Conservation (phyloP, 139 green algal species). For the Axilococcus clingmanii region DNA sequence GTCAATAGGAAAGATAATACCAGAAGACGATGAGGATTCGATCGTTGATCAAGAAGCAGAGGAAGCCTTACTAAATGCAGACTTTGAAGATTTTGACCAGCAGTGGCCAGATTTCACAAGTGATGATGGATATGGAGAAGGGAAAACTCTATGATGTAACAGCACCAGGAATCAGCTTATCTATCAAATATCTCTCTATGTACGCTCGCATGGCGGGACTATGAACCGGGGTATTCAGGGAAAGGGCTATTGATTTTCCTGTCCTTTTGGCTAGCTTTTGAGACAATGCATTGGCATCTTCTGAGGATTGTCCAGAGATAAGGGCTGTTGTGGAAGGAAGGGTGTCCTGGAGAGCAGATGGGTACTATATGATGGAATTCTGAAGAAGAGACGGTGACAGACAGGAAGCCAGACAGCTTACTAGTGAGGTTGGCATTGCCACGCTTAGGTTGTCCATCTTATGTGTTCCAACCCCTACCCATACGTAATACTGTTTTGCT, state of each 20-base stretch:
- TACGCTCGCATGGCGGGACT: not conserved
- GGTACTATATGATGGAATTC: too few species aligned
- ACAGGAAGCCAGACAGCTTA: not conserved
- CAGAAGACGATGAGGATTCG: constrained; percentile 10
- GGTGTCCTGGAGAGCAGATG: too few species aligned
- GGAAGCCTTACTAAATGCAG: constrained; percentile 13
- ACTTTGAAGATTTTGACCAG: constrained; percentile 26
- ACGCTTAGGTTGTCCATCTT: constrained; percentile 10
- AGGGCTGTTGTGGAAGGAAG: too few species aligned
- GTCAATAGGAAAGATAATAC: constrained; percentile 9
- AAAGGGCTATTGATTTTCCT: not conserved
- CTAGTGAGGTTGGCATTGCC: constrained; percentile 14
- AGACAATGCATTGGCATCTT: constrained; percentile 3
- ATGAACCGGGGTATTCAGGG: not conserved
- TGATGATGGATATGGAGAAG: not conserved
- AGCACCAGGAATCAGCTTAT: constrained; percentile 16
- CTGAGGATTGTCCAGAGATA: too few species aligned
- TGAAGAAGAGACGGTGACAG: too few species aligned
- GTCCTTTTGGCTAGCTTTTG: not conserved
- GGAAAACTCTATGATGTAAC: not conserved
- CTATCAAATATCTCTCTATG: constrained; percentile 14
- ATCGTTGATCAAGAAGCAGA: constrained; percentile 10
- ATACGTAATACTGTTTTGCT: constrained; percentile 15
- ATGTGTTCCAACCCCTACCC: constrained; percentile 1
- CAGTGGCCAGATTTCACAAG: not conserved